Percentiles rank a stretch among this genome's conserved stretches.
phyloP scores from a whole-genome alignment of 2,329 filamentous ascomycete genomes.

The Xylariaceae sp. region DNA sequence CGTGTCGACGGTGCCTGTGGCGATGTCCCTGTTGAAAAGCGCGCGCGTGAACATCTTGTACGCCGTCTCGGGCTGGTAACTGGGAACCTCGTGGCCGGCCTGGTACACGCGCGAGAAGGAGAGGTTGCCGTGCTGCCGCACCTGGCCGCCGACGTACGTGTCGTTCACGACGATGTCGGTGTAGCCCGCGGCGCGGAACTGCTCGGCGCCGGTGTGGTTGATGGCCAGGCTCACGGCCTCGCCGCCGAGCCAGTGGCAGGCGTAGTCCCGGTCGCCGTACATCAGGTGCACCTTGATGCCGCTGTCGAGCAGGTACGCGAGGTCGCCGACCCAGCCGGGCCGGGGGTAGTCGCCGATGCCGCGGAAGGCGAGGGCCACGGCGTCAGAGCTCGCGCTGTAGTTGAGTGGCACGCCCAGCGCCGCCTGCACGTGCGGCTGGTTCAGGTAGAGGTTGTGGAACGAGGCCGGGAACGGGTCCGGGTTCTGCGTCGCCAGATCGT shows the following conservation, averaged over 20 bases:
- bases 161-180: conserved; percentile 56
- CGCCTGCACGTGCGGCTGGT: conserved; percentile 49
- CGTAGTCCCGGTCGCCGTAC: conserved; percentile 55
- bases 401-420: conserved; percentile 57
- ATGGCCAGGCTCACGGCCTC: conserved; percentile 46
- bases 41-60: conserved; percentile 48
- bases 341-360: conserved; percentile 29
- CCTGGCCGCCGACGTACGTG: conserved; percentile 59
- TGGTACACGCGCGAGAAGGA: conserved; percentile 55
- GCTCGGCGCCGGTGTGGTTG: conserved; percentile 36
- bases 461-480: conserved; percentile 48
- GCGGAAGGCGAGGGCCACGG: conserved; percentile 42
- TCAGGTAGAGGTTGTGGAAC: conserved; percentile 52
- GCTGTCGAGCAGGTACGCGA: conserved; percentile 49
- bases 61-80: conserved; percentile 45
- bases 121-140: conserved; percentile 64
- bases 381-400: conserved; percentile 46
- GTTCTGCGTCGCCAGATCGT: conserved; percentile 49
- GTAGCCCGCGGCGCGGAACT: conserved; percentile 55
- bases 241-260: conserved; percentile 53
- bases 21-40: conserved; percentile 44
- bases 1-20: conserved; percentile 45
- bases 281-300: conserved; percentile 52
- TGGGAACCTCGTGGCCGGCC: conserved; percentile 51
- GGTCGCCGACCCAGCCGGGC: conserved; percentile 37